Base-by-base conservation (phyloP, 306 rosid genomes). In the Geum urbanum region DNA sequence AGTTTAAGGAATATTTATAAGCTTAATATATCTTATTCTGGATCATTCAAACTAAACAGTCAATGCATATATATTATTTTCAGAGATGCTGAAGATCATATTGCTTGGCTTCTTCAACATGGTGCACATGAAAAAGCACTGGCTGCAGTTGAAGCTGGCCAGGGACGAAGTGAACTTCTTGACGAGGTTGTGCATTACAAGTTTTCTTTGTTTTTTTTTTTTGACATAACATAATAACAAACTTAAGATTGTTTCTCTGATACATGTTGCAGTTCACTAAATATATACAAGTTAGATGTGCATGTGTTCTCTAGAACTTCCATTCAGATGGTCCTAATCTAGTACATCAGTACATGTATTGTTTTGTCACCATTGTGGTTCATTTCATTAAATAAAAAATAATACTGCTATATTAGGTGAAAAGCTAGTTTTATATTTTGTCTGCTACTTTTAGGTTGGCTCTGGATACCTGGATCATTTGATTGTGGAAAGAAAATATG, bases 61-160 rank as follows among this genome's bases (percentile, higher is more conserved):
- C 58, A 7, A 78, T 81, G 75, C 71, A 15, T 82, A 66, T 82
- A 66, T 62, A 27, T 74, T 45, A 68, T 79, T 72, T 55, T 67
- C 80, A 94, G 99, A 90, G 99, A 94, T 86, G 83, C 99, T 9
- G 97, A 94, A 77, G 99, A 94, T 86, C 99, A 94, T 82, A 94
- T 94, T 78, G 80, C 97, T 27, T 94, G 99, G 99, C 95, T 94
- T 81, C 96, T 94, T 81, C 88, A 91, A 84, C 99, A 94, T 63
- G 92, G 95, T 11, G 89, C 95, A 81, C 99, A 94, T 72, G 99
- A 94, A 80, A 94, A 89, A 73, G 99, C 99, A 63, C 82, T 91
- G 85, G 97, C 96, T 70, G 99, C 89, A 20, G 99, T 91, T 72
- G 97, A 94, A 83, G 92, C 99, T 51, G 90, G 97, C 70, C 96